These are phyloP conservation scores for Dendrothele bispora DNA, from an alignment of 768 basidiomycete species.

Conservation along the genomic window DNA sequence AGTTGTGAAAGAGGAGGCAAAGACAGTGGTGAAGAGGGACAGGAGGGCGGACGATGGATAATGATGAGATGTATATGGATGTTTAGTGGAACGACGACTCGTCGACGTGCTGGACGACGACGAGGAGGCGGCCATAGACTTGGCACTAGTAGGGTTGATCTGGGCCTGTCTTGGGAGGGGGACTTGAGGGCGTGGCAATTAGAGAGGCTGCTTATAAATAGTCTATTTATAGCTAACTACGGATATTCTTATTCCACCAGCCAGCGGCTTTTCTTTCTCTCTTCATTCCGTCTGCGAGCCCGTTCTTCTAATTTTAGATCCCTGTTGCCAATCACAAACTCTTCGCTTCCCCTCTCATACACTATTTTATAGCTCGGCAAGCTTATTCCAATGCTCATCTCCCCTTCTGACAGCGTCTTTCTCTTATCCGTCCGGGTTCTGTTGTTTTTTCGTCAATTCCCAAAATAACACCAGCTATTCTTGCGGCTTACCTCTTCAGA, in stretches of 20 bases:
- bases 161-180: not conserved
- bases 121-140: slow-evolving; percentile 5
- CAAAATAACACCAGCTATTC: not conserved
- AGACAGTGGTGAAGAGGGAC: slow-evolving; percentile 57
- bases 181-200: not conserved
- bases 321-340: slow-evolving; percentile 44
- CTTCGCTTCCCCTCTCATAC: slow-evolving; percentile 69
- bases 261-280: slow-evolving; percentile 29
- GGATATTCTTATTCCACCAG: not conserved
- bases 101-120: slow-evolving; percentile 21
- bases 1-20: slow-evolving; percentile 41
- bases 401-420: slow-evolving; percentile 23
- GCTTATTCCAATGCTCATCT: slow-evolving; percentile 55
- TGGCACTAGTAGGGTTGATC: slow-evolving; percentile 1
- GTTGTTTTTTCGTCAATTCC: not conserved
- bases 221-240: slow-evolving; percentile 3
- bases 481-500: slow-evolving; percentile 54
- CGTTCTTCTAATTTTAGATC: slow-evolving; percentile 18
- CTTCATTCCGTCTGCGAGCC: slow-evolving; percentile 20
- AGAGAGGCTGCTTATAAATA: slow-evolving; percentile 4
- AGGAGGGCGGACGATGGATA: slow-evolving; percentile 57
- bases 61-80: slow-evolving; percentile 14
- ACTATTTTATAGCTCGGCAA: slow-evolving; percentile 65
- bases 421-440: slow-evolving; percentile 22
- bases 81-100: slow-evolving; percentile 19